Conservation (phyloP, 768 basidiomycete genomes). For the Ephemerocybe angulata region DNA sequence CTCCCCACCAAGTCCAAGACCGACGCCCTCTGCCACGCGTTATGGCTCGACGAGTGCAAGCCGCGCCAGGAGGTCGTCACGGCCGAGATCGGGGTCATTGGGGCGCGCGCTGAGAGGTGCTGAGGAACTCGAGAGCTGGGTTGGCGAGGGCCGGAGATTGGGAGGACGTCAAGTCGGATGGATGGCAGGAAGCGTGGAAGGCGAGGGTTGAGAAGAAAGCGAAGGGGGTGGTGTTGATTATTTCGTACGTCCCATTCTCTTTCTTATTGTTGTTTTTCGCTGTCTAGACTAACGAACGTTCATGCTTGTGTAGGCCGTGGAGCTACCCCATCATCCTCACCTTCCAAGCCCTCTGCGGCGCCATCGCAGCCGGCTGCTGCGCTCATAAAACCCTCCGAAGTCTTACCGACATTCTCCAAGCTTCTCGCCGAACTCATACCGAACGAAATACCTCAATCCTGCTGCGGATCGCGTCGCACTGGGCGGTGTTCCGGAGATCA, state of each 20-base stretch:
- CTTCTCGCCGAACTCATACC: constrained; percentile 55
- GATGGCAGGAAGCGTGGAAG: constrained; percentile 48
- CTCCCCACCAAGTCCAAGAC: constrained; percentile 57
- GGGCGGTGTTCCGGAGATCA: constrained; percentile 57
- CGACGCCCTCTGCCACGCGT: constrained; percentile 46
- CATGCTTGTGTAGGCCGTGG: constrained; percentile 69
- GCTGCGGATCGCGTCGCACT: constrained; percentile 52
- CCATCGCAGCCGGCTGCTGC: constrained; percentile 70
- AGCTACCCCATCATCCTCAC: constrained; percentile 59
- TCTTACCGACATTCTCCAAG: constrained; percentile 43
- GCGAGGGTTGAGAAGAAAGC: constrained; percentile 52
- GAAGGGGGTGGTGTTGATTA: constrained; percentile 60
- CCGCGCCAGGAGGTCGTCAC: constrained; percentile 40
- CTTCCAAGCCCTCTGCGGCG: constrained; percentile 61
- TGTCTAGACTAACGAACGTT: neutral
- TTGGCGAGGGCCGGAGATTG: constrained; percentile 29
- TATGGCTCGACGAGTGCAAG: constrained; percentile 46
- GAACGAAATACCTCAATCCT: constrained; percentile 44
- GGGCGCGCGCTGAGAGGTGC: constrained; percentile 41
- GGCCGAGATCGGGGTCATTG: constrained; percentile 48
- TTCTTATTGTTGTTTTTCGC: neutral
- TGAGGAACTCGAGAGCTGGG: constrained; percentile 57
- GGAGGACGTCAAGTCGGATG: constrained; percentile 34
- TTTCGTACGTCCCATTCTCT: constrained; percentile 61
- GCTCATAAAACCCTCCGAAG: constrained; percentile 65